These are phyloP conservation scores for Phytophthora sansomeana DNA, from an alignment of 352 stramenopile genomes.

Conservation along the genomic window DNA sequence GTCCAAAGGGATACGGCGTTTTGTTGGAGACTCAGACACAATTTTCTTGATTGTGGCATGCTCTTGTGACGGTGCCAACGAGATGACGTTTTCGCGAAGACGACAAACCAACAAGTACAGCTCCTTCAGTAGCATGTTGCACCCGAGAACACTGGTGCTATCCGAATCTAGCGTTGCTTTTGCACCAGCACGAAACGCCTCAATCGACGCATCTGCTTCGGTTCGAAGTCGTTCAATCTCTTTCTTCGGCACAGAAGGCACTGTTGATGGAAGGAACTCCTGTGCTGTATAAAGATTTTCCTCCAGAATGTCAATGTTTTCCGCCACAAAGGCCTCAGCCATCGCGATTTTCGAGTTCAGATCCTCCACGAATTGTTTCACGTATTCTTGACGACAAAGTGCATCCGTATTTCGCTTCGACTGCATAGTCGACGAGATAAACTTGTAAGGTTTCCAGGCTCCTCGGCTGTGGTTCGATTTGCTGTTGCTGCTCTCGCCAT, in stretches of 20 bases:
- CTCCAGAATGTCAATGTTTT: constrained; percentile 78
- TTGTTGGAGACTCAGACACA: constrained; percentile 66
- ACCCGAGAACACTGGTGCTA: constrained; percentile 65
- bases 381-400: constrained; percentile 53
- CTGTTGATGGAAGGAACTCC: constrained; percentile 65
- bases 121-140: constrained; percentile 70
- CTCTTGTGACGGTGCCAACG: constrained; percentile 61
- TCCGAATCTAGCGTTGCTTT: constrained; percentile 36
- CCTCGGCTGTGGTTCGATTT: constrained; percentile 36
- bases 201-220: constrained; percentile 46
- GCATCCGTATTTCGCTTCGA: constrained; percentile 53
- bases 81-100: constrained; percentile 66
- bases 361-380: constrained; percentile 55
- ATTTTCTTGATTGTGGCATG: constrained; percentile 86
- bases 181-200: constrained; percentile 44
- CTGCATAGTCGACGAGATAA: constrained; percentile 83
- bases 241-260: constrained; percentile 60
- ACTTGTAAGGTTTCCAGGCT: constrained; percentile 80
- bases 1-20: constrained; percentile 77
- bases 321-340: constrained; percentile 52
- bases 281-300: constrained; percentile 70
- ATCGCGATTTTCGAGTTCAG: constrained; percentile 53
- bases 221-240: constrained; percentile 63
- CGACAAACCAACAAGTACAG: constrained; percentile 65
- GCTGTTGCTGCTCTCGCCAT: constrained; percentile 24